Evolutionary conservation across 2,329 filamentous ascomycete species (phyloP).

Genomic region (Colletotrichum abscissum): DNA sequence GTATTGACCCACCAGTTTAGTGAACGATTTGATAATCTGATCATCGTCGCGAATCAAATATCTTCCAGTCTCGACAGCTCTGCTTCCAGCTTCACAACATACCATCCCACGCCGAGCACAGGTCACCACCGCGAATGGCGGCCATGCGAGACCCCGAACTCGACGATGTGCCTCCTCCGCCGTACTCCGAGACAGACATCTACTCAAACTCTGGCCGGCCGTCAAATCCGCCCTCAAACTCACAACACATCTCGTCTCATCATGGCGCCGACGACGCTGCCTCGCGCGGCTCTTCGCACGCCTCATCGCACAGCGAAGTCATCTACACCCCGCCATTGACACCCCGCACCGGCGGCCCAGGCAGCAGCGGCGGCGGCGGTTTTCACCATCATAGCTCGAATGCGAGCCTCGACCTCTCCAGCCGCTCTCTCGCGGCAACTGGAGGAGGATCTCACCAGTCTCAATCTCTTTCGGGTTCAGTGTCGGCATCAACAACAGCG

Average conservation of each 20-base stretch:
- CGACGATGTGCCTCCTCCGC: conserved; percentile 62
- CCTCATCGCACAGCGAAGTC: conserved; percentile 53
- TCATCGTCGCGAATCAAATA: background rate
- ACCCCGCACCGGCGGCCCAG: conserved; percentile 47
- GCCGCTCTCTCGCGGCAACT: conserved; percentile 32
- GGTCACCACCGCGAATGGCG: conserved; percentile 11
- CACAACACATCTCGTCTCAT: conserved; percentile 38
- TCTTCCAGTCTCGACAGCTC: background rate
- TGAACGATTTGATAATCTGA: background rate
- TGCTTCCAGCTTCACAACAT: background rate
- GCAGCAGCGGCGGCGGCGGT: conserved; percentile 13
- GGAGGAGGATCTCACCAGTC: background rate
- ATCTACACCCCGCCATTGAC: conserved; percentile 65
- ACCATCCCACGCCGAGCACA: background rate
- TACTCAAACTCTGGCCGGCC: conserved; percentile 55
- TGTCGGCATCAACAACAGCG: background rate
- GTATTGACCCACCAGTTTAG: background rate
- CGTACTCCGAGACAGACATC: conserved; percentile 68
- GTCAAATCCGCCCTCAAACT: conserved; percentile 5
- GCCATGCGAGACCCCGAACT: conserved; percentile 32
- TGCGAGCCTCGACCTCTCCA: background rate
- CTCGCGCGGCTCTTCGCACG: conserved; percentile 48
- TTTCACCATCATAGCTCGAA: conserved; percentile 14
- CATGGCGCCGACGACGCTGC: conserved; percentile 48
- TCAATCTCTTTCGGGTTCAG: background rate